A percentile compares a stretch with the other conserved stretches of the same genome.
These are phyloP conservation scores for Pythium phragmitis DNA, from an alignment of 352 stramenopile species.

Conservation along the genomic window DNA sequence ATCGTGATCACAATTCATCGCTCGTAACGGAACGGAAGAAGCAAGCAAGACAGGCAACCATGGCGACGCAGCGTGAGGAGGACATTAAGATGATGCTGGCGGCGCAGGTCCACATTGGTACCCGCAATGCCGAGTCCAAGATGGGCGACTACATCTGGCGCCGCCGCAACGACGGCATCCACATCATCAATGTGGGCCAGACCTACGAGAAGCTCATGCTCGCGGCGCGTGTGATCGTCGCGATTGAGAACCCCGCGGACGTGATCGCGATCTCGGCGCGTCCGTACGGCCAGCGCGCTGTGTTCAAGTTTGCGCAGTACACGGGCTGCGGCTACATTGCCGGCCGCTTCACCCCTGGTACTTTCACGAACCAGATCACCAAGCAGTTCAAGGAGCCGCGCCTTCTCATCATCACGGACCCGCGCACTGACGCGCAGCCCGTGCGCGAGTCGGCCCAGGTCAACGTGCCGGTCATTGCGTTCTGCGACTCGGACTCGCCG, in stretches of 20 bases:
- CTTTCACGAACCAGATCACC: constrained; percentile 99
- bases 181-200: constrained; percentile 99
- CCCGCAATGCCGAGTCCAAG: constrained; percentile 97
- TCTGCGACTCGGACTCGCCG: constrained; percentile 99
- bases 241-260: constrained; percentile 99
- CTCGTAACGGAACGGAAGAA: constrained; percentile 47
- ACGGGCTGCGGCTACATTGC: constrained; percentile 97
- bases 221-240: constrained; percentile 98
- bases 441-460: constrained; percentile 99
- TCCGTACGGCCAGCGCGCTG: constrained; percentile 98
- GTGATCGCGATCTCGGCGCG: constrained; percentile 99
- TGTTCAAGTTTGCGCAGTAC: constrained; percentile 99
- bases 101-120: constrained; percentile 99
- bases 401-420: constrained; percentile 99
- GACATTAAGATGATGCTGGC: constrained; percentile 99
- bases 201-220: constrained; percentile 99
- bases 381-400: constrained; percentile 99
- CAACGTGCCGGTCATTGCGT: constrained; percentile 99
- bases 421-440: constrained; percentile 96
- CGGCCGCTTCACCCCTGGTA: constrained; percentile 99
- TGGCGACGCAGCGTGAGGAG: constrained; percentile 94
- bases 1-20: constrained; percentile 41
- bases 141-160: constrained; percentile 99
- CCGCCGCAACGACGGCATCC: constrained; percentile 97
- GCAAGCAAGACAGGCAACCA: constrained; percentile 38